Conservation (phyloP, 495 filamentous ascomycete species). For the Baudoinia panamericana region DNA sequence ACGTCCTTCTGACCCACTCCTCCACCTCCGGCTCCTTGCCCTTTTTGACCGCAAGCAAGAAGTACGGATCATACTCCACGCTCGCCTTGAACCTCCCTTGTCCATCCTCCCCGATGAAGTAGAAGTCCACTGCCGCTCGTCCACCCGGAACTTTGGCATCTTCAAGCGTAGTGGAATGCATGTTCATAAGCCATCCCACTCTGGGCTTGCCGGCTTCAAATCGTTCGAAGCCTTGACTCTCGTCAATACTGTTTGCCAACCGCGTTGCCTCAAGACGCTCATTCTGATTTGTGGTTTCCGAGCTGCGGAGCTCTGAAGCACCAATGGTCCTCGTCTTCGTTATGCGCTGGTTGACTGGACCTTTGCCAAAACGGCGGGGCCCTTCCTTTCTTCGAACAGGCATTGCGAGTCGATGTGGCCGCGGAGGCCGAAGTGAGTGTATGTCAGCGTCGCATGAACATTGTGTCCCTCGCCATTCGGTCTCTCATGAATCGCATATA, state of each 20-base stretch:
- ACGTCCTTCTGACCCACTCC: conserved; percentile 79
- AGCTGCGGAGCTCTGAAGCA: conserved; percentile 54
- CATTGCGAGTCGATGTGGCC: no score
- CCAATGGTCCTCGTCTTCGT: conserved; percentile 62
- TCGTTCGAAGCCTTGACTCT: conserved; percentile 80
- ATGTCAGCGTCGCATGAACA: no score
- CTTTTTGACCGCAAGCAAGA: conserved; percentile 78
- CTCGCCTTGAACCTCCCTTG: conserved; percentile 93
- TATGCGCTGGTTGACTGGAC: conserved; percentile 35
- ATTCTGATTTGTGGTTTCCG: conserved; percentile 76
- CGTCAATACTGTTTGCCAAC: conserved; percentile 83
- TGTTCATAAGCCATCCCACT: conserved; percentile 88
- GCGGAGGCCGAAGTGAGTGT: no score
- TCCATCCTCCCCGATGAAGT: conserved; percentile 80
- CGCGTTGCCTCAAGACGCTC: conserved; percentile 71
- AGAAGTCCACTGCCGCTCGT: conserved; percentile 85
- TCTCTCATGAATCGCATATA: no score
- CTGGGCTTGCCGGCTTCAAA: conserved; percentile 80
- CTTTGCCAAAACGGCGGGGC: conserved; percentile 25
- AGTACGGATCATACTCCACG: conserved; percentile 92
- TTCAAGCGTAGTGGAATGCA: conserved; percentile 77
- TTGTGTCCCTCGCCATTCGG: no score
- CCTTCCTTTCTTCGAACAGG: conserved; percentile 18
- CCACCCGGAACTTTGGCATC: conserved; percentile 72
- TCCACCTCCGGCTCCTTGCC: conserved; percentile 86